Conservation (phyloP, 805 yeast genomes). For the Spathaspora gorwiae region DNA sequence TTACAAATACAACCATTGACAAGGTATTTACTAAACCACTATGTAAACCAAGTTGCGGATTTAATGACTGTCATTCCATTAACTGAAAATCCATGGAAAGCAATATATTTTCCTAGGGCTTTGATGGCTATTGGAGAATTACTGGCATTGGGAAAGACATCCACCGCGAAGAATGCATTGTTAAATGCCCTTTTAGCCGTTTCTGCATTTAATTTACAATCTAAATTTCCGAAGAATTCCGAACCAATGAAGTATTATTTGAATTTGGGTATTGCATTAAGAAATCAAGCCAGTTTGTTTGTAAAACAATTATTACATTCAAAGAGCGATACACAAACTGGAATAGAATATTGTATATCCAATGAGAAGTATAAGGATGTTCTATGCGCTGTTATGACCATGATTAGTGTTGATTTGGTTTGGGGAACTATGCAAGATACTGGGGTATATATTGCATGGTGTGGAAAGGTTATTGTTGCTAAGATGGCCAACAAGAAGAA, state of each 20-base stretch:
- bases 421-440: conserved; percentile 92
- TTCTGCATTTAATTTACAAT: conserved; percentile 73
- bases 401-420: conserved; percentile 84
- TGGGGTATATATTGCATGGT: conserved; percentile 65
- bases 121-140: conserved; percentile 78
- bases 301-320: conserved; percentile 50
- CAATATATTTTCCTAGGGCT: conserved; percentile 81
- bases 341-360: conserved; percentile 45
- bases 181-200: conserved; percentile 78
- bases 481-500: conserved; percentile 62
- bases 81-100: conserved; percentile 83
- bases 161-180: conserved; percentile 72
- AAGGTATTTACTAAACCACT: conserved; percentile 66
- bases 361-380: conserved; percentile 76
- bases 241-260: conserved; percentile 63
- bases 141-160: conserved; percentile 66
- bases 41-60: conserved; percentile 73
- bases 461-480: conserved; percentile 68
- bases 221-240: conserved; percentile 64
- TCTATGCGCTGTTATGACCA: conserved; percentile 73
- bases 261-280: conserved; percentile 66
- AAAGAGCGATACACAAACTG: conserved; percentile 23
- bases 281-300: conserved; percentile 70
- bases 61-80: conserved; percentile 67
- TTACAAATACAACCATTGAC: conserved; percentile 65